Conservation (phyloP, 2,329 filamentous ascomycete genomes). For the Microsporum audouinii region DNA sequence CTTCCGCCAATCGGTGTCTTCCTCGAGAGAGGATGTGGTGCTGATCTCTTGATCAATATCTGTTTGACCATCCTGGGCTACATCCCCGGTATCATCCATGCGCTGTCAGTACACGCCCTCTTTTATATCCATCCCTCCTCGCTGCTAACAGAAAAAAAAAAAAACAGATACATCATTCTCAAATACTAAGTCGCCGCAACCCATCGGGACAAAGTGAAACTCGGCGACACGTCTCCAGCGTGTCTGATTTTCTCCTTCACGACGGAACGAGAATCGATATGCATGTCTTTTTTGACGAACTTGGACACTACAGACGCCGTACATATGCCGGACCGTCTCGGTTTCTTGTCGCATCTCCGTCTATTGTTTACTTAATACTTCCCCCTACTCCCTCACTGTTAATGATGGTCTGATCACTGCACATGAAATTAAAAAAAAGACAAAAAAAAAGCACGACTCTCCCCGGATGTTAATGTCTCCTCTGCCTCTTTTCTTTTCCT, state of each 20-base stretch:
- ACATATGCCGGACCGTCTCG: too few species aligned
- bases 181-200: constrained; percentile 13
- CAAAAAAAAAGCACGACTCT: not conserved
- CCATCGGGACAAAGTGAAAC: not conserved
- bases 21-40: constrained; percentile 81
- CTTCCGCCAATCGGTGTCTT: constrained; percentile 86
- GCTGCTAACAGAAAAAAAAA: not conserved
- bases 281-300: not conserved
- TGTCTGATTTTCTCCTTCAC: not conserved
- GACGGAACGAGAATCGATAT: not conserved
- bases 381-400: not conserved
- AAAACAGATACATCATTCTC: constrained; percentile 14
- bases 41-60: constrained; percentile 86
- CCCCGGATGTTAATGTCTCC: not conserved
- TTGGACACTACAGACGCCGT: not conserved
- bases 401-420: not conserved
- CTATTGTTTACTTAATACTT: not conserved
- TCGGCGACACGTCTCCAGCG: not conserved
- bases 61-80: constrained; percentile 67
- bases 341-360: not conserved
- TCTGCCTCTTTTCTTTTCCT: not conserved
- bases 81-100: constrained; percentile 81
- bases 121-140: not conserved
- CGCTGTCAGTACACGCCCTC: constrained; percentile 50
- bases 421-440: not conserved